Evolutionary conservation across 2,329 filamentous ascomycete species (phyloP), one percentile per base, ranked within the genome.

Genomic region (Cyphellophora attinorum): DNA sequence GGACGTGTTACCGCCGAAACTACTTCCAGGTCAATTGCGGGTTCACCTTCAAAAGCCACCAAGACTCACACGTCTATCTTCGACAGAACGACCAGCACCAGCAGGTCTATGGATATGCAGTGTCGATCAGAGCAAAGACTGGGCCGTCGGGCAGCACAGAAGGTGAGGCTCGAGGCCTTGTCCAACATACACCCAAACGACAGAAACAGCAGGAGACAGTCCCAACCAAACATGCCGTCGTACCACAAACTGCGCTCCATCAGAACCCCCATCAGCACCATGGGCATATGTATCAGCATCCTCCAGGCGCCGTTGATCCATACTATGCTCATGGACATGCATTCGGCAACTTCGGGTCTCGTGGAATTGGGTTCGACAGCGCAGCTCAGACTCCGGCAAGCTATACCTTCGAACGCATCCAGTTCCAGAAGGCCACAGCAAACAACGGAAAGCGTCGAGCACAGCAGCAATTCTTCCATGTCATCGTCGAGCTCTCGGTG

Each of bases 401-500:
- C n/a, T 72, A 79, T 38, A 72, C 68, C 0, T 95, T 93, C 53
- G 86, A 94, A 54, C 78, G 88, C 8, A 91, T 94, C 33, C 86
- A 94, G 50, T 95, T 94, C 70, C 93, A 93, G 57, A 84, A 85
- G 45, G 86, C 88, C 1, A 94, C 86, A 0, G 85, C 85, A 15
- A 95, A 94, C 62, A 95, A 95, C 47, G 86, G 86, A 30, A 93
- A 93, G 57, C 72, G 88, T 47, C 71, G 88, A 37, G 86, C 86
- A 1, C 85, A 86, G 12, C 86, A 95, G 53, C 88, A 94, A 50
- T 93, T 86, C 57, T 94, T 93, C 52, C 84, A 91, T 50, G 68
- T 95, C n/a, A 74, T 93, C 29, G 79, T 93, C 3, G 85, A 93
- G 54, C 73, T 93, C 1, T 85, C 76, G 58, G 84, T 74, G 5